phyloP scores from a whole-genome alignment of 1,284 basidiomycete species.

The Ceratobasidium sp. region DNA sequence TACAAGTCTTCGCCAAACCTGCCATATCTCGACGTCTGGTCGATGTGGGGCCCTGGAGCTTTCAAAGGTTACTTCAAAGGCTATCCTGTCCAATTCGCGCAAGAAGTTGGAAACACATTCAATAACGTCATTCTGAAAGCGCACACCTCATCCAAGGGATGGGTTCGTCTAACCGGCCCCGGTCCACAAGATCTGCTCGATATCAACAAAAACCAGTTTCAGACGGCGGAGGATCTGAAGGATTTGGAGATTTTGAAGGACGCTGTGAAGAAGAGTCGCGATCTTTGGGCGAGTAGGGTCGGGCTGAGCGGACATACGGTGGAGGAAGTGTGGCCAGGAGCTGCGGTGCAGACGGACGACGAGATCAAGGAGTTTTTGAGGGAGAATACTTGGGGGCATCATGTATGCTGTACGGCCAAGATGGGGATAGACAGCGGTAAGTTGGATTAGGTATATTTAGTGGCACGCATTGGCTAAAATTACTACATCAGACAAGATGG shows the following conservation, averaged over 20 bases:
- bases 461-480: background rate
- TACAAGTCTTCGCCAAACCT: slow-evolving; percentile 32
- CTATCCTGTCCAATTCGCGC: slow-evolving; percentile 25
- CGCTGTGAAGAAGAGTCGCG: slow-evolving; percentile 39
- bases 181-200: slow-evolving; percentile 46
- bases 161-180: slow-evolving; percentile 38
- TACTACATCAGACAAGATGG: background rate
- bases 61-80: slow-evolving; percentile 40
- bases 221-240: slow-evolving; percentile 41
- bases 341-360: slow-evolving; percentile 31
- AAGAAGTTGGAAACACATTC: slow-evolving; percentile 29
- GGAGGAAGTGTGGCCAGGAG: slow-evolving; percentile 35
- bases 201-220: slow-evolving; percentile 47
- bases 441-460: background rate
- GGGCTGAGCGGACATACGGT: slow-evolving; percentile 41
- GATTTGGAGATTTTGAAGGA: slow-evolving; percentile 45
- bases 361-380: slow-evolving; percentile 32
- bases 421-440: slow-evolving; percentile 36
- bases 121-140: slow-evolving; percentile 41
- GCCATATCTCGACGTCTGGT: slow-evolving; percentile 40
- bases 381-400: slow-evolving; percentile 40
- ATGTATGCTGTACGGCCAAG: slow-evolving; percentile 41
- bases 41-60: slow-evolving; percentile 39
- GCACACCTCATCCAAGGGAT: slow-evolving; percentile 41
- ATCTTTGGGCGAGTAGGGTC: slow-evolving; percentile 30